Evolutionary conservation across 208 protist species (phyloP), one percentile per base, ranked within the genome.

Genomic region (Leishmania tarentolae): DNA sequence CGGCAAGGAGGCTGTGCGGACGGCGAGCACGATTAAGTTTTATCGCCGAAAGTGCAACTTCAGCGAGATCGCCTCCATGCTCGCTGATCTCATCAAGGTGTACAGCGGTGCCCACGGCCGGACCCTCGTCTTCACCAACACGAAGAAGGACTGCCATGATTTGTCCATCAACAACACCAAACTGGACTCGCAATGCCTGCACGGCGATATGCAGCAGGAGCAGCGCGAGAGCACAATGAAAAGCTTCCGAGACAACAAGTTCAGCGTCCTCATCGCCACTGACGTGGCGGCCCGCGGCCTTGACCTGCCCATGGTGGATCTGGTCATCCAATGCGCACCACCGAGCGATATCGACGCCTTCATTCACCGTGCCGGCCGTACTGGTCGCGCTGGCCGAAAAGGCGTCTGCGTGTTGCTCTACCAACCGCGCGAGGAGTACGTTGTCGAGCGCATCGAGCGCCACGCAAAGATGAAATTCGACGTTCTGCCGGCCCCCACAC

Each of bases 361-460:
- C 84, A 96, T 99, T 69, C 99, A 99, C 90, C 92, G 99, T 53
- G 94, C 94, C 56, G 99, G 99, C 21, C 88, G 99, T 81, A 99
- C 99, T 0, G 99, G 98, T 31, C 92, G 99, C 75, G 99, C 98
- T 28, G 95, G 95, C 31, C 88, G 95, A 42, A 95, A 94, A 68
- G 95, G 95, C 65, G 93, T 98, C 21, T 98, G 95, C 80, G 94
- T 98, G 76, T 83, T 97, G 75, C 88, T 98, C 24, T 94, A 98
- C 86, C 89, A 95, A 79, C 89, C 87, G 40, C 90, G 91, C 65
- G 92, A 96, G 81, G 92, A 97, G 90, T 95, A 95, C 84, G 82
- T 96, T 74, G 93, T 98, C 72, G 92, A 97, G 82, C 90, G 91
- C 74, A 98, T 98, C 84, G 92, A 98, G 87, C 91, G 92, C 65